Percentiles rank a stretch among this genome's conserved stretches.
Conservation (phyloP, 441 rosid genomes). For the Erodium moschatum region DNA sequence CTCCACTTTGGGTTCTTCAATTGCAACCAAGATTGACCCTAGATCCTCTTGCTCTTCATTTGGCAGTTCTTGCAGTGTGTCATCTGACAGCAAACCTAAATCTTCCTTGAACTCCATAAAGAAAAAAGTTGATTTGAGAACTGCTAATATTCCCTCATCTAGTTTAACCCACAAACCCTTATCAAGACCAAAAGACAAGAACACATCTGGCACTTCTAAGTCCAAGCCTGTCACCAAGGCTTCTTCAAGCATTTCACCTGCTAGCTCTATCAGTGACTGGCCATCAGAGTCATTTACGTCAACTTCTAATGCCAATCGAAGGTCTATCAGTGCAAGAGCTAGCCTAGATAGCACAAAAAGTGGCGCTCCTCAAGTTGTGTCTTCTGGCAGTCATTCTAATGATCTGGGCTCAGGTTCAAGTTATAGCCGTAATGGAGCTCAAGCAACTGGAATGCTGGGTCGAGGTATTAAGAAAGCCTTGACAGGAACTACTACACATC, state of each 20-base stretch:
- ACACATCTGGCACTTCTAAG: slow-evolving; percentile 30
- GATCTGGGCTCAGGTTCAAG: no score
- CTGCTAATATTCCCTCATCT: slow-evolving; percentile 27
- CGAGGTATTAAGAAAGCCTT: slow-evolving; percentile 32
- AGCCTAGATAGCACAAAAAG: slow-evolving; percentile 30
- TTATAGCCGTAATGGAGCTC: slow-evolving; percentile 25
- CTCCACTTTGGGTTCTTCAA: slow-evolving; percentile 38
- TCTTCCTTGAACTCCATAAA: slow-evolving; percentile 29
- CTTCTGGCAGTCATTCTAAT: slow-evolving; percentile 18
- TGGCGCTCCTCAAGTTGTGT: slow-evolving; percentile 28
- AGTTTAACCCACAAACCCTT: slow-evolving; percentile 23
- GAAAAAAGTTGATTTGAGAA: slow-evolving; percentile 34
- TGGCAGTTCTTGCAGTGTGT: slow-evolving; percentile 53
- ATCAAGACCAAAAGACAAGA: slow-evolving; percentile 33
- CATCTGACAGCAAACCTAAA: slow-evolving; percentile 39
- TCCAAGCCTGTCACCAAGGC: slow-evolving; percentile 35
- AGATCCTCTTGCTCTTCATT: slow-evolving; percentile 55
- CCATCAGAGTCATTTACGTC: slow-evolving; percentile 51
- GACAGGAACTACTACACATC: slow-evolving; percentile 26
- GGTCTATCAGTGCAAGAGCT: slow-evolving; percentile 34
- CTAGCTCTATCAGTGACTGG: slow-evolving; percentile 75
- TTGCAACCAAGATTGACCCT: slow-evolving; percentile 40
- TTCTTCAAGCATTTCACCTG: slow-evolving; percentile 48
- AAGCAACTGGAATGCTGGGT: slow-evolving; percentile 22
- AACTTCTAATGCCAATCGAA: slow-evolving; percentile 45